Percentiles rank a stretch among this genome's conserved stretches.
phyloP scores from a whole-genome alignment of 2,329 filamentous ascomycete genomes.

The Aspergillus fijiensis region DNA sequence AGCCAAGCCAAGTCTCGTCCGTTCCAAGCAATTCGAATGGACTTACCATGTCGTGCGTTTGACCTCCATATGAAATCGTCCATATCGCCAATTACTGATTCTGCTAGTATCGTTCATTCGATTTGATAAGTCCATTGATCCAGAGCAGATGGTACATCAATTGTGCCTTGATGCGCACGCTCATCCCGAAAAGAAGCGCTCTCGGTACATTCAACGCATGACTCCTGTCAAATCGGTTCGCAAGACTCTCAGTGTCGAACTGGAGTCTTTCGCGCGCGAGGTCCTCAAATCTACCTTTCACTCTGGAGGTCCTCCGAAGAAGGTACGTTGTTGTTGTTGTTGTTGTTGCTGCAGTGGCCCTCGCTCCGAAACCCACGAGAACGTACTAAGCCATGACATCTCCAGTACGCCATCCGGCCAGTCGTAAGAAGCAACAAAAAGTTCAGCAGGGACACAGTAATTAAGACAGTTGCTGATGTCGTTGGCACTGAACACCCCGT shows the following conservation, averaged over 20 bases:
- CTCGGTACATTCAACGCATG: constrained; percentile 60
- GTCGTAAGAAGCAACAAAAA: constrained; percentile 60
- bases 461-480: constrained; percentile 57
- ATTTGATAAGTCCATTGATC: constrained; percentile 57
- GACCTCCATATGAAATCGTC: constrained; percentile 5
- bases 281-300: constrained; percentile 62
- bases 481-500: constrained; percentile 61
- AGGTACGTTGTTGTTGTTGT: constrained; percentile 46
- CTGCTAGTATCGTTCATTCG: constrained; percentile 51
- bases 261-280: constrained; percentile 56
- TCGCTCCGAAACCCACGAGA: neutral
- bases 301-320: constrained; percentile 50
- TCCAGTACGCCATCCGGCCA: constrained; percentile 62
- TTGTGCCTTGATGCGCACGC: constrained; percentile 58
- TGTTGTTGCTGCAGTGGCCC: neutral
- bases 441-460: constrained; percentile 58
- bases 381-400: neutral
- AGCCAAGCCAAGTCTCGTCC: constrained; percentile 47
- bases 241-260: constrained; percentile 57
- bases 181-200: constrained; percentile 52
- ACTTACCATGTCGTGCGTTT: constrained; percentile 49
- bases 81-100: constrained; percentile 16
- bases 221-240: constrained; percentile 59
- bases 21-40: constrained; percentile 55
- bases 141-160: constrained; percentile 58